phyloP scores from a whole-genome alignment of 192 early-diverging fungal genomes.

The Jimgerdemannia flammicorona region DNA sequence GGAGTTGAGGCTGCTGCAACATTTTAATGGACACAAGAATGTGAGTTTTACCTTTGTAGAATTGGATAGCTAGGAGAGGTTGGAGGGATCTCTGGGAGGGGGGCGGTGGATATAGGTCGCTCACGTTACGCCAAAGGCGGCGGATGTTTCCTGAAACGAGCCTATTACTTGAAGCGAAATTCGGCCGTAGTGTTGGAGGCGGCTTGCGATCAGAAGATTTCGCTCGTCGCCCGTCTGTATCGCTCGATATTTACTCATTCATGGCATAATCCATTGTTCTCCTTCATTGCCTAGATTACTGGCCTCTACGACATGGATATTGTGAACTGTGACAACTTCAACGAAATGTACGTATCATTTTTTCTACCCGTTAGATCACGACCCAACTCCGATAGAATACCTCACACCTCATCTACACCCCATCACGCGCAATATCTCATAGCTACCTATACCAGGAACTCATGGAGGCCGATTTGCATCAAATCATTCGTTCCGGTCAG shows the following conservation, averaged over 20 bases:
- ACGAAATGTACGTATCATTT: constrained; percentile 70
- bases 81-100: too few species aligned
- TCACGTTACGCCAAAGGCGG: too few species aligned
- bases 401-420: not conserved
- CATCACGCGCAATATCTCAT: not conserved
- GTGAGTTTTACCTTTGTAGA: constrained; percentile 28
- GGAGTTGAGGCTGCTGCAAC: constrained; percentile 68
- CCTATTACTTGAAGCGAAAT: too few species aligned
- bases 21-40: constrained; percentile 74
- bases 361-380: not conserved
- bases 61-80: too few species aligned
- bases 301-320: constrained; percentile 83
- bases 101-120: too few species aligned
- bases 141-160: too few species aligned
- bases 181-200: too few species aligned
- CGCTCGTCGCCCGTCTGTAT: not conserved
- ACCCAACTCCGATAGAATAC: not conserved
- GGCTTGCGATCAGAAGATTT: too few species aligned
- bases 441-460: constrained; percentile 93
- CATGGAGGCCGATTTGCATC: constrained; percentile 99
- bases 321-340: constrained; percentile 80
- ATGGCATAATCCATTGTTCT: not conserved
- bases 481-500: constrained; percentile 93
- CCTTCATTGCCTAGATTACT: constrained; percentile 20
- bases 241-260: not conserved